Percentiles rank a stretch among this genome's conserved stretches.
Evolutionary conservation across 2,329 filamentous ascomycete genomes (phyloP).

Genomic region (Leptographium flavum): DNA sequence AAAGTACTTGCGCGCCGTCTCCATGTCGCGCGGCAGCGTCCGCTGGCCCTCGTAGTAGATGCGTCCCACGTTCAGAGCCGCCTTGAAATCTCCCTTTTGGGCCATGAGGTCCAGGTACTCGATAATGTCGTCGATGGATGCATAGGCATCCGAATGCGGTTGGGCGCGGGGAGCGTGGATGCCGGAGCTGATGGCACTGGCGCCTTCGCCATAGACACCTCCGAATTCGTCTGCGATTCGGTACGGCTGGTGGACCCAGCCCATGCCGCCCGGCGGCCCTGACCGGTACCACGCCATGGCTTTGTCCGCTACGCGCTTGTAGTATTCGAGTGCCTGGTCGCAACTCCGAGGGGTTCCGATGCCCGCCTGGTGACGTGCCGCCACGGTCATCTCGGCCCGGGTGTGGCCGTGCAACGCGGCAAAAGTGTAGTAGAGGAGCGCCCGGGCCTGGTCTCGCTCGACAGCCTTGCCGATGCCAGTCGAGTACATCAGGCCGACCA

Average conservation of each 20-base stretch:
- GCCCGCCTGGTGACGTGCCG: constrained; percentile 70
- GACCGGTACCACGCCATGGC: constrained; percentile 77
- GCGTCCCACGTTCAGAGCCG: constrained; percentile 72
- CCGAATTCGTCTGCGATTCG: constrained; percentile 81
- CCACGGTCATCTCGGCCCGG: constrained; percentile 85
- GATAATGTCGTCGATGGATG: constrained; percentile 81
- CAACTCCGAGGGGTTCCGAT: constrained; percentile 79
- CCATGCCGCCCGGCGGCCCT: constrained; percentile 77
- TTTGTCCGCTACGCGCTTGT: constrained; percentile 88
- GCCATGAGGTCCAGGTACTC: constrained; percentile 88
- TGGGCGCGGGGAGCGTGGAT: constrained; percentile 62
- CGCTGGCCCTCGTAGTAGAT: constrained; percentile 80
- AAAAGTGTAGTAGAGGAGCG: constrained; percentile 87
- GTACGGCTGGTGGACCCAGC: constrained; percentile 64
- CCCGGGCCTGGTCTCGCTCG: constrained; percentile 75
- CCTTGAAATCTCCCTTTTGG: constrained; percentile 76
- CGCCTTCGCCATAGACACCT: constrained; percentile 89
- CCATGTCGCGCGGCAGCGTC: constrained; percentile 57
- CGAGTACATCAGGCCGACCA: constrained; percentile 91
- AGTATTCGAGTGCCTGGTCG: constrained; percentile 72
- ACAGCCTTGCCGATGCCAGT: constrained; percentile 78
- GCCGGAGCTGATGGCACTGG: constrained; percentile 78
- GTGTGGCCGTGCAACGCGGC: constrained; percentile 74
- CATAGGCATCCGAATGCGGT: constrained; percentile 65
- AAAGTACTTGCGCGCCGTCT: constrained; percentile 67